Evolutionary conservation across 1,139 yeast species (phyloP).

Genomic region (Pichia terricola): DNA sequence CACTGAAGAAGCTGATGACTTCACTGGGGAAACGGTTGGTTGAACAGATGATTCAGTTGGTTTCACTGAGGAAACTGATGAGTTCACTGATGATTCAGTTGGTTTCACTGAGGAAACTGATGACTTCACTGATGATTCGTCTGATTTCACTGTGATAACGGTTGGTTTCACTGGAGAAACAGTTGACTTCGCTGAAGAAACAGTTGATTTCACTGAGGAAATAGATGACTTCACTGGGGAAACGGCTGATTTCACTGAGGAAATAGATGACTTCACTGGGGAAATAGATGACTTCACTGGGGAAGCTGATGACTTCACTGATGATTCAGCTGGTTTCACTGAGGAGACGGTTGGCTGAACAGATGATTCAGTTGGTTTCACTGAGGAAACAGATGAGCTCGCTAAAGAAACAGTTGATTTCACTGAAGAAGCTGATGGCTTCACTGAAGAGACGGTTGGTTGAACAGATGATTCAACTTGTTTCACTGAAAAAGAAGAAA

Average conservation of each 20-base stretch:
- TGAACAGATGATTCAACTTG: neutral
- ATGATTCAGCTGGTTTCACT: neutral
- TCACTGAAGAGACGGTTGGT: neutral
- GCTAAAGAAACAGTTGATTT: too few relatives aligned
- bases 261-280: neutral
- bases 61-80: too few relatives aligned
- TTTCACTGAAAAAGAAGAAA: conserved; percentile 1
- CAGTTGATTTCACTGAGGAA: neutral
- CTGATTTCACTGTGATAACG: too few relatives aligned
- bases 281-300: too few relatives aligned
- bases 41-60: too few relatives aligned
- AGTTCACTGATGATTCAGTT: too few relatives aligned
- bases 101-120: too few relatives aligned
- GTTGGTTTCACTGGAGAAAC: neutral
- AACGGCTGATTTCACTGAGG: neutral
- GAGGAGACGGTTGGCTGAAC: too few relatives aligned
- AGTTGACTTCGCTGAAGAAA: neutral
- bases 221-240: neutral
- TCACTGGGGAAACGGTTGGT: neutral
- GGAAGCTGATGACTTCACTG: neutral
- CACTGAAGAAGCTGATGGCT: neutral
- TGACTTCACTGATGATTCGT: neutral
- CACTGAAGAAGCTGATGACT: neutral
- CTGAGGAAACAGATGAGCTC: too few relatives aligned
- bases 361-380: neutral